phyloP scores from a whole-genome alignment of 2,329 filamentous ascomycete species.

The Bipolaris bicolor region DNA sequence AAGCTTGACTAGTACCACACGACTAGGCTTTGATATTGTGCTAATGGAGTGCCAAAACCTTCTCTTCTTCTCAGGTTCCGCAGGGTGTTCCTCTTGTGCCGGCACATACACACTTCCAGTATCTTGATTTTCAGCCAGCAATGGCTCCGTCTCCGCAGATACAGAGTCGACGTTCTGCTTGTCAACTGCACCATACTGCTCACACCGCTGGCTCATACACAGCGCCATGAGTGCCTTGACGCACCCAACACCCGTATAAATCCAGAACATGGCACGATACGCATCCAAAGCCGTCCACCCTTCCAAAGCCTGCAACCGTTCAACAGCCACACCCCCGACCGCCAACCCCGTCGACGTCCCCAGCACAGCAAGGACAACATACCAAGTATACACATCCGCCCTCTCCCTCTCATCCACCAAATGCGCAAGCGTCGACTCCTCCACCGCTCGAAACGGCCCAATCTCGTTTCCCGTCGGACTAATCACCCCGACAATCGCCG shows the following conservation, averaged over 20 bases:
- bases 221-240: constrained; percentile 49
- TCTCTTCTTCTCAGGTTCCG: constrained; percentile 17
- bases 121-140: constrained; percentile 22
- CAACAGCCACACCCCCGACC: constrained; percentile 48
- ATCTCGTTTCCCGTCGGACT: constrained; percentile 51
- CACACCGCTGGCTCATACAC: constrained; percentile 49
- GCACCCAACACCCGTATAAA: constrained; percentile 51
- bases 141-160: constrained; percentile 32
- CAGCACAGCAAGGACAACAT: constrained; percentile 47
- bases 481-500: constrained; percentile 49
- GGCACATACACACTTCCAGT: neutral
- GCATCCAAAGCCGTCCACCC: constrained; percentile 49
- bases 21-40: constrained; percentile 63
- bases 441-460: constrained; percentile 50
- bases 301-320: constrained; percentile 33
- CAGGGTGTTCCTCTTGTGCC: constrained; percentile 21
- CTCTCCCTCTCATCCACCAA: constrained; percentile 37
- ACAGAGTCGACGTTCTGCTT: constrained; percentile 11
- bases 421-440: constrained; percentile 49
- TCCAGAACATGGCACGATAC: constrained; percentile 51
- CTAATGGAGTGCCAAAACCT: constrained; percentile 52
- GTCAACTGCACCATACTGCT: constrained; percentile 29
- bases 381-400: constrained; percentile 50
- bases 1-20: constrained; percentile 63
- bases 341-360: constrained; percentile 44